These are phyloP conservation scores for Gossypium australe DNA, from an alignment of 345 rosid species.

Conservation along the genomic window DNA sequence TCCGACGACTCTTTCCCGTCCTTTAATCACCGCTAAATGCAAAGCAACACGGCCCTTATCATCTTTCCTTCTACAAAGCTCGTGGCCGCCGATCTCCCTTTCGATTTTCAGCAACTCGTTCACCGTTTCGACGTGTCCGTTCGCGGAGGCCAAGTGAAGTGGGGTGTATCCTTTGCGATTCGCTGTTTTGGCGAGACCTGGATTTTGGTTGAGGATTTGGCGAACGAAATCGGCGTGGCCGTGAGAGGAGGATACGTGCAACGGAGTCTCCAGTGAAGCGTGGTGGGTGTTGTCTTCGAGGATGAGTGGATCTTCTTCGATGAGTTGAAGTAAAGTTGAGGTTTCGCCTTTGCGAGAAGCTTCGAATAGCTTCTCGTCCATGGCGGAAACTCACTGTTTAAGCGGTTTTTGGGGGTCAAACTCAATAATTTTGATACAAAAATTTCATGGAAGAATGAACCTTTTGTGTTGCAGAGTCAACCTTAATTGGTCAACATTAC, in stretches of 20 bases:
- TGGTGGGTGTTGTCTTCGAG: slow-evolving; percentile 7
- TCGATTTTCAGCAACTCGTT: slow-evolving; percentile 4
- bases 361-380: slow-evolving; percentile 13
- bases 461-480: not conserved
- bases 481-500: not conserved
- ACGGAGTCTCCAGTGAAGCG: not conserved
- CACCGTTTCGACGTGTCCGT: not conserved
- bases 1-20: too few species aligned
- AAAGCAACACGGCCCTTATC: too few species aligned
- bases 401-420: too few species aligned
- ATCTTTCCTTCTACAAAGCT: not conserved
- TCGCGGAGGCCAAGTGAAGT: slow-evolving; percentile 11
- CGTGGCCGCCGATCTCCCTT: not conserved
- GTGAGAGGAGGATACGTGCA: slow-evolving; percentile 7
- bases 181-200: not conserved
- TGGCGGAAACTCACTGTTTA: not conserved
- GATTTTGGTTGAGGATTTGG: slow-evolving; percentile 11
- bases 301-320: slow-evolving; percentile 9
- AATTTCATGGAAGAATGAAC: not conserved
- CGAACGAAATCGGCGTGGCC: slow-evolving; percentile 6
- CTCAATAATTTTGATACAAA: too few species aligned
- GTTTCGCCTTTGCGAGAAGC: slow-evolving; percentile 7
- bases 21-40: too few species aligned
- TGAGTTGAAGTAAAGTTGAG: not conserved
- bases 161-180: slow-evolving; percentile 11